Percentiles rank a stretch among this genome's conserved stretches.
These are phyloP conservation scores for Spathaspora sp. DNA, from an alignment of 805 yeast species.

Conservation along the genomic window DNA sequence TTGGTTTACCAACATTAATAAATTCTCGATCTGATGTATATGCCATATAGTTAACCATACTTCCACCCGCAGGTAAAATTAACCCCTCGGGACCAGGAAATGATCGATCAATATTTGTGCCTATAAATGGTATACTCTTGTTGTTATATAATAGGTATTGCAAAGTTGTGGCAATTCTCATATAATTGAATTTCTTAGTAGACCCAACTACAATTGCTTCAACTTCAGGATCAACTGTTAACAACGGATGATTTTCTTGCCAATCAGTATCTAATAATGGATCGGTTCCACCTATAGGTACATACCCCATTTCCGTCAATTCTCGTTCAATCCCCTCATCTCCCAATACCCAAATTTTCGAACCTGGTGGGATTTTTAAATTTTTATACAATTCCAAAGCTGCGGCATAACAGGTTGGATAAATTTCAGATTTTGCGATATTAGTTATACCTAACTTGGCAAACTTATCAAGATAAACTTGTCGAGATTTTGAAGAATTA, in stretches of 20 bases:
- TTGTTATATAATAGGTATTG: constrained; percentile 32
- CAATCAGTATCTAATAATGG: constrained; percentile 20
- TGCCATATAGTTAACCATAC: constrained; percentile 35
- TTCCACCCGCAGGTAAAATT: constrained; percentile 39
- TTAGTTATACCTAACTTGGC: constrained; percentile 24
- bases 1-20: constrained; percentile 38
- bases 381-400: constrained; percentile 19
- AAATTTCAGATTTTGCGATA: constrained; percentile 25
- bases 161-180: constrained; percentile 33
- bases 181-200: constrained; percentile 33
- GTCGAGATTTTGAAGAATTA: constrained; percentile 33
- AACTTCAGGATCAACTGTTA: constrained; percentile 34
- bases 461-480: constrained; percentile 30
- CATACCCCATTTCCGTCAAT: constrained; percentile 26
- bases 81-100: constrained; percentile 38
- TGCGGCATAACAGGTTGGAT: constrained; percentile 38
- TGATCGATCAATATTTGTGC: constrained; percentile 38
- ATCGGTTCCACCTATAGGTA: constrained; percentile 35
- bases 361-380: constrained; percentile 21
- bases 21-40: constrained; percentile 31
- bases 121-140: constrained; percentile 33
- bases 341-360: constrained; percentile 41
- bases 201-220: constrained; percentile 39
- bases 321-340: constrained; percentile 37
- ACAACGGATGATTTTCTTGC: constrained; percentile 20